phyloP scores from a whole-genome alignment of 257 asterid genomes.

The Solanum sejunctum region DNA sequence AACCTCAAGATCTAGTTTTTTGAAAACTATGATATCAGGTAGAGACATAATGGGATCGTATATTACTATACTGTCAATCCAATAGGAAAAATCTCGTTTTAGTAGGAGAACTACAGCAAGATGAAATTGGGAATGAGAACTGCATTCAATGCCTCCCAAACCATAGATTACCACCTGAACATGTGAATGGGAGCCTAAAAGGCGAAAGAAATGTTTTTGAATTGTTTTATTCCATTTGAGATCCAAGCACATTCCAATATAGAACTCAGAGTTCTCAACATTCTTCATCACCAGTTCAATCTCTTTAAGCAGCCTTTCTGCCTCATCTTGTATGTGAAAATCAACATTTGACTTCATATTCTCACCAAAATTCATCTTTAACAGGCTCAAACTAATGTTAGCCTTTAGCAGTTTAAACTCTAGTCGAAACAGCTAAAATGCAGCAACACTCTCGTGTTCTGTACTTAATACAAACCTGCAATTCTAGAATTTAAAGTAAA shows the following conservation, averaged over 20 bases:
- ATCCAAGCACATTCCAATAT: neutral
- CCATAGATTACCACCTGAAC: neutral
- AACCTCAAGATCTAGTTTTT: neutral
- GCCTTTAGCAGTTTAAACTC: neutral
- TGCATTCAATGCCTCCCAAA: neutral
- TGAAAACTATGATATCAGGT: neutral
- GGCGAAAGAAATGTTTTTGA: neutral
- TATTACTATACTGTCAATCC: neutral
- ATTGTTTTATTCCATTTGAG: neutral
- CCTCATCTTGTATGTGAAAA: neutral
- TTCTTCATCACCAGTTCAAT: neutral
- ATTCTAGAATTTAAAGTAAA: neutral
- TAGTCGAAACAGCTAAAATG: neutral
- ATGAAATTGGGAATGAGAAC: neutral
- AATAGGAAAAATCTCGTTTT: neutral
- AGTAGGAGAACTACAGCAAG: neutral
- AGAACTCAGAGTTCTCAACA: neutral
- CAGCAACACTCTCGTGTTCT: neutral
- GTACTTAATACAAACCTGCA: neutral
- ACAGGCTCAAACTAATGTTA: neutral
- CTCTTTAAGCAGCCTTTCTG: neutral
- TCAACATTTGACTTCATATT: neutral
- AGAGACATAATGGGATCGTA: neutral
- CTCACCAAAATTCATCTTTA: neutral
- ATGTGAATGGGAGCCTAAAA: neutral